These are phyloP conservation scores for Trichoderma asperellum DNA, from an alignment of 2,329 filamentous ascomycete genomes.

Conservation along the genomic window DNA sequence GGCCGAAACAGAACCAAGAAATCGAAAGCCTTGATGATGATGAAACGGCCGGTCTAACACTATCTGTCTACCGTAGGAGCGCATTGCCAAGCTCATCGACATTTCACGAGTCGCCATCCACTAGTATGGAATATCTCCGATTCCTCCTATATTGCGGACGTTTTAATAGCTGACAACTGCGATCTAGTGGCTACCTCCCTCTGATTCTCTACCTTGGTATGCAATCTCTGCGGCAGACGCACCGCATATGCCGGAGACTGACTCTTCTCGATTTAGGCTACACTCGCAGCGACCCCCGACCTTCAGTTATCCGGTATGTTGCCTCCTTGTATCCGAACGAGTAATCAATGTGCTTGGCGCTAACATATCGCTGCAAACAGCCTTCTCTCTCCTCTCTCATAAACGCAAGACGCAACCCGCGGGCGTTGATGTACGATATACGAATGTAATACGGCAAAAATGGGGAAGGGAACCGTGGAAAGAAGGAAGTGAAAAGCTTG, in stretches of 20 bases:
- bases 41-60: slow-evolving; percentile 24
- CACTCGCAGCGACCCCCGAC: slow-evolving; percentile 89
- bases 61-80: slow-evolving; percentile 66
- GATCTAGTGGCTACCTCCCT: slow-evolving; percentile 84
- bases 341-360: slow-evolving; percentile 18
- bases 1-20: neutral
- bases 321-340: neutral
- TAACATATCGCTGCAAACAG: slow-evolving; percentile 44
- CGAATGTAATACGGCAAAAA: slow-evolving; percentile 12
- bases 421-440: slow-evolving; percentile 27
- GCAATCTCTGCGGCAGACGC: slow-evolving; percentile 34
- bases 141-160: neutral
- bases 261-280: slow-evolving; percentile 64
- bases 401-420: slow-evolving; percentile 35
- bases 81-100: slow-evolving; percentile 96
- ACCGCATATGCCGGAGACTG: slow-evolving; percentile 32
- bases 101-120: slow-evolving; percentile 91
- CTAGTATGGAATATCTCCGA: slow-evolving; percentile 66
- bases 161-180: slow-evolving; percentile 41
- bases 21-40: neutral
- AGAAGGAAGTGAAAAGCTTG: neutral
- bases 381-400: slow-evolving; percentile 68
- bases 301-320: slow-evolving; percentile 65
- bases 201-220: slow-evolving; percentile 95
- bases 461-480: neutral